These are phyloP conservation scores for Tricholoma bakamatsutake DNA, from an alignment of 768 basidiomycete species.

Conservation along the genomic window DNA sequence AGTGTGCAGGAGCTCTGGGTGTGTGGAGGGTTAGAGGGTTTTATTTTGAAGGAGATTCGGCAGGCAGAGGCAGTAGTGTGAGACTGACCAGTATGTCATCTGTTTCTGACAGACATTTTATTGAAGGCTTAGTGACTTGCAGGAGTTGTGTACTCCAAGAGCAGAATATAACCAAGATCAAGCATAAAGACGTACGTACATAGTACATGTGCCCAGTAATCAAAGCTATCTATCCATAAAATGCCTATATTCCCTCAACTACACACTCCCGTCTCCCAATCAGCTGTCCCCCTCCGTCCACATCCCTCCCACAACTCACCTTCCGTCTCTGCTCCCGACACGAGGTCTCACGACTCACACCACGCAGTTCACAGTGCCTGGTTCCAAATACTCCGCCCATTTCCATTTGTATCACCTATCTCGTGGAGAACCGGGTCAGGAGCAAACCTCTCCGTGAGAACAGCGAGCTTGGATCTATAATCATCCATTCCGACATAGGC, in stretches of 20 bases:
- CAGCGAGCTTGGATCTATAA: constrained; percentile 72
- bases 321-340: not conserved
- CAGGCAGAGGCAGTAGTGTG: constrained; percentile 23
- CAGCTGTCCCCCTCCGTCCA: not conserved
- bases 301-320: too few species aligned
- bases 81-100: not conserved
- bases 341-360: not conserved
- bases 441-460: constrained; percentile 56
- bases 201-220: not conserved
- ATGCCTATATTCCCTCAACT: not conserved
- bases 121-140: not conserved
- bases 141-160: not conserved
- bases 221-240: not conserved
- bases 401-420: constrained; percentile 18
- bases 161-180: not conserved
- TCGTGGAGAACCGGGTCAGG: constrained; percentile 24
- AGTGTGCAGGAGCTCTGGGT: constrained; percentile 99
- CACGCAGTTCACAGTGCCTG: constrained; percentile 34
- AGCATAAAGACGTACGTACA: not conserved
- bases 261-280: too few species aligned
- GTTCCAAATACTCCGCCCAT: constrained; percentile 55
- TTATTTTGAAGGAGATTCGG: constrained; percentile 68
- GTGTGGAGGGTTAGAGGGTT: constrained; percentile 91
- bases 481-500: constrained; percentile 94
- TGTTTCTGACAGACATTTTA: not conserved